Base-by-base conservation (phyloP, 345 rosid genomes). In the Populus pruinosa region DNA sequence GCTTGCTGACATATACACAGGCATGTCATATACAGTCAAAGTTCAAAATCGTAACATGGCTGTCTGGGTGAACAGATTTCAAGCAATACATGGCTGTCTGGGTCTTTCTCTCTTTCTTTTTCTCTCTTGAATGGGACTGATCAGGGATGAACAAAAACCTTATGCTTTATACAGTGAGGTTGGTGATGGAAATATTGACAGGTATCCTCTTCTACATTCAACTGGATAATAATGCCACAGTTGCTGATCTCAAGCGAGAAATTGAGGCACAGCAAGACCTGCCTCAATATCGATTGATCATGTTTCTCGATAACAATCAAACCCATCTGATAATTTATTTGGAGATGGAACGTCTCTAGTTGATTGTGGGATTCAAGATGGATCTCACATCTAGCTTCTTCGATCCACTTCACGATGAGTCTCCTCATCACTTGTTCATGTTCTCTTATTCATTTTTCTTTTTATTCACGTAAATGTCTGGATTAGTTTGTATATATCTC, bases 181-280 rank as follows among this genome's bases (percentile, higher is more conserved):
- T 94, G 79, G 89, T 53, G 59, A 90, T 92, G 81, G 93, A 92
- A 87, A 89, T 90, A 59, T 69, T 92, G 72, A 94, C 95, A 20
- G 98, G 95, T 18, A 75, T 53, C 39, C 82, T 87, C n/a, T 86
- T 91, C 83, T 80, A 77, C 62, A 47, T 87, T 41, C 71, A 92
- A 43, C 84, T 94, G 53, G 83, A 47, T 5, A 79, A 84, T 18
- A 81, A 86, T 64, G 88, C 90, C 13, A 92, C 84, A 1, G 83
- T 91, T 17, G 85, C 39, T 20, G 92, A 90, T 38, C 82, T 92
- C 7, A 91, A 91, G 69, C 83, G 80, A 80, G 89, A 85, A 83
- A 88, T 94, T 14, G 87, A 69, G 50, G 31, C 77, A 18, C 90
- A 80, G 73, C 81, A 87, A 73, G 82, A 85, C 49, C 55, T 90